phyloP scores from a whole-genome alignment of 345 rosid species.

The Heritiera fomes region DNA sequence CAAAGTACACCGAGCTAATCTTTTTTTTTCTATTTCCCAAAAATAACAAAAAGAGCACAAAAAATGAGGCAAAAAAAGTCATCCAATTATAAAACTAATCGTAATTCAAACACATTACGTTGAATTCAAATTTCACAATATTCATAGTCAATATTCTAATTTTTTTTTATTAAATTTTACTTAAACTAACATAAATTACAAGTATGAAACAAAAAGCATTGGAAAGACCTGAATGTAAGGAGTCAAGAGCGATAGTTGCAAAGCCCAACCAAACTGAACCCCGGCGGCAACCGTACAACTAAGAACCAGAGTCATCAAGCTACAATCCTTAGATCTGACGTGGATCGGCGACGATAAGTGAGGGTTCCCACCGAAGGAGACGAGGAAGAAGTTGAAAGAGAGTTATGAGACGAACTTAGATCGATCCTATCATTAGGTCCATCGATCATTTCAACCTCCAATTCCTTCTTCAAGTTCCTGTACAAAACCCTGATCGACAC shows the following conservation, averaged over 20 bases:
- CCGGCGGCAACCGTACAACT: slow-evolving; percentile 95
- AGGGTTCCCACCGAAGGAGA: slow-evolving; percentile 19
- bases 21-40: neutral
- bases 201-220: neutral
- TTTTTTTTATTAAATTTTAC: neutral
- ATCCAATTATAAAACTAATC: slow-evolving; percentile 2
- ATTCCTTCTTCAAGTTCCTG: slow-evolving; percentile 70
- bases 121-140: neutral
- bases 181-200: neutral
- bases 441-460: slow-evolving; percentile 69
- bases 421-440: slow-evolving; percentile 40
- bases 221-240: slow-evolving; percentile 83
- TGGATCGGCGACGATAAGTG: slow-evolving; percentile 21
- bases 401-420: slow-evolving; percentile 32
- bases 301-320: slow-evolving; percentile 60
- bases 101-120: neutral
- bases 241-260: slow-evolving; percentile 91
- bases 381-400: slow-evolving; percentile 33
- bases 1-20: neutral
- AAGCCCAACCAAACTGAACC: slow-evolving; percentile 98
- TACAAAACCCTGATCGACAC: slow-evolving; percentile 56
- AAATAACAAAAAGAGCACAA: neutral
- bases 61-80: neutral
- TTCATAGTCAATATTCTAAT: neutral
- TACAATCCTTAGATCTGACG: slow-evolving; percentile 43